Conservation (phyloP, 345 rosid species). For the Bruguiera sexangula region DNA sequence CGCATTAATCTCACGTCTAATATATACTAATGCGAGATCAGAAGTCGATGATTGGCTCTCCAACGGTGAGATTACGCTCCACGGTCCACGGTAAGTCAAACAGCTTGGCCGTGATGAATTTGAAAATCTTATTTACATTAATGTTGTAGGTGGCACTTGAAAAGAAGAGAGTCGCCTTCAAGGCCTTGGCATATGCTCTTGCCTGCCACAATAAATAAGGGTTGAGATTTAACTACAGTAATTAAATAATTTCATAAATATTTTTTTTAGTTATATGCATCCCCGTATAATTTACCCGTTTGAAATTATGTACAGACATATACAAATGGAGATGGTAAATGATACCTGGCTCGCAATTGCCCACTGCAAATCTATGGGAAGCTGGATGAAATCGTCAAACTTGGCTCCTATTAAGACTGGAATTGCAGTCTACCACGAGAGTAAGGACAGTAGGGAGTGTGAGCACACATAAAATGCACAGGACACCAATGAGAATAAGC, state of each 20-base stretch:
- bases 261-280: too few relatives aligned
- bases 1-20: background rate
- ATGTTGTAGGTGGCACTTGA: conserved; percentile 90
- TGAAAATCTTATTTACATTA: conserved; percentile 89
- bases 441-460: background rate
- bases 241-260: too few relatives aligned
- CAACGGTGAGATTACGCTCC: conserved; percentile 77
- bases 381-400: conserved; percentile 92
- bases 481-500: too few relatives aligned
- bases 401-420: conserved; percentile 84
- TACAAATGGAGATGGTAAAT: background rate
- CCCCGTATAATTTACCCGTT: too few relatives aligned
- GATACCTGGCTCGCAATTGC: conserved; percentile 82
- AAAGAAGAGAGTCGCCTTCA: conserved; percentile 85
- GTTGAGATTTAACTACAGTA: too few relatives aligned
- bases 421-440: conserved; percentile 63
- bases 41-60: conserved; percentile 90
- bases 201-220: conserved; percentile 43
- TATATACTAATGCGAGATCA: conserved; percentile 12
- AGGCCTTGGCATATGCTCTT: conserved; percentile 76
- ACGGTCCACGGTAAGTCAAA: conserved; percentile 84
- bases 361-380: conserved; percentile 88
- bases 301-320: too few relatives aligned
- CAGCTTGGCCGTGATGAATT: conserved; percentile 89
- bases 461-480: background rate